Percentiles rank a stretch among this genome's conserved stretches.
Evolutionary conservation across 1,284 basidiomycete genomes (phyloP).

Genomic region (Hypsizygus ulmarius): DNA sequence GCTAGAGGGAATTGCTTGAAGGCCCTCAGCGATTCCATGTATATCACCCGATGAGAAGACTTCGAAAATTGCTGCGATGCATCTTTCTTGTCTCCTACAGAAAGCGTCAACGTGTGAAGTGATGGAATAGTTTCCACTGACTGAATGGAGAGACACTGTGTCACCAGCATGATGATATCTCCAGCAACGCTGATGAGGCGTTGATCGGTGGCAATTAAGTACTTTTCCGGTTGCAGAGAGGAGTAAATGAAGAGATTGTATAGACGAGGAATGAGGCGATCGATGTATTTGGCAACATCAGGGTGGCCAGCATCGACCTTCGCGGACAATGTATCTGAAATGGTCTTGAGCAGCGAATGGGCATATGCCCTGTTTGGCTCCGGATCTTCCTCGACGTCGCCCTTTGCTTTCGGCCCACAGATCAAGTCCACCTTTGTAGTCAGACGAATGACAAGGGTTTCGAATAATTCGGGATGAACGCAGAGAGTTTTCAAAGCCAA

Average conservation of each 20-base stretch:
- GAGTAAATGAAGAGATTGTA: conserved; percentile 70
- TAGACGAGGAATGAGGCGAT: conserved; percentile 68
- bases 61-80: conserved; percentile 50
- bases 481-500: conserved; percentile 76
- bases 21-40: conserved; percentile 51
- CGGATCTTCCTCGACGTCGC: conserved; percentile 26
- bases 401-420: conserved; percentile 40
- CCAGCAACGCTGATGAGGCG: conserved; percentile 66
- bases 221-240: conserved; percentile 37
- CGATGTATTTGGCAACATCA: conserved; percentile 79
- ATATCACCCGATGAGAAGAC: conserved; percentile 64
- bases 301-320: conserved; percentile 62
- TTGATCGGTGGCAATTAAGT: conserved; percentile 52
- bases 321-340: conserved; percentile 60
- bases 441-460: conserved; percentile 78
- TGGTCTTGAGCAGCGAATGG: conserved; percentile 74
- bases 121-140: conserved; percentile 38
- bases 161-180: conserved; percentile 65
- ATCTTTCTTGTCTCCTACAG: conserved; percentile 54
- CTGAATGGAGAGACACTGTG: conserved; percentile 62
- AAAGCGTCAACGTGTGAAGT: conserved; percentile 6
- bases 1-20: conserved; percentile 43
- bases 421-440: conserved; percentile 78
- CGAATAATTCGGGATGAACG: conserved; percentile 76
- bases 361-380: conserved; percentile 76